phyloP scores from a whole-genome alignment of 1,284 basidiomycete species.

The Ustilago nuda region DNA sequence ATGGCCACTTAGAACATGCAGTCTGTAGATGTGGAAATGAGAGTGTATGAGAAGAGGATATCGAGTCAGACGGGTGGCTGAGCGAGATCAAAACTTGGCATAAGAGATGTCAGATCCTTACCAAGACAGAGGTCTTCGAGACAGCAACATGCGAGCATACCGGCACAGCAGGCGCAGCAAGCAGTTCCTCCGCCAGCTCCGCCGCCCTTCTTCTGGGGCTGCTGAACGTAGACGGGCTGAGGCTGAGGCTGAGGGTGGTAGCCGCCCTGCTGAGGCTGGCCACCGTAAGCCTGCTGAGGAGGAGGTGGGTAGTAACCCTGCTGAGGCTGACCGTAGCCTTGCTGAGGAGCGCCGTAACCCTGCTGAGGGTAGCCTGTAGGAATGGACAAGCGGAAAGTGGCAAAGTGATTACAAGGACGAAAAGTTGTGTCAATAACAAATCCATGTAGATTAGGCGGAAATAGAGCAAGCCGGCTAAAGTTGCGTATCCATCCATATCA shows the following conservation, averaged over 20 bases:
- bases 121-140: conserved; percentile 58
- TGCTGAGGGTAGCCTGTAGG: conserved; percentile 46
- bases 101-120: conserved; percentile 2
- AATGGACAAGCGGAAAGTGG: not conserved
- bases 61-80: not conserved
- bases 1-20: conserved; percentile 43
- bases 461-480: not conserved
- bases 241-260: conserved; percentile 56
- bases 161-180: conserved; percentile 57
- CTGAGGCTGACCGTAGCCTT: conserved; percentile 42
- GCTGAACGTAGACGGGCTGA: conserved; percentile 58
- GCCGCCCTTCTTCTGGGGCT: conserved; percentile 44
- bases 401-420: not conserved
- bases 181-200: conserved; percentile 28
- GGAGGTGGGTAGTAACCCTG: conserved; percentile 56
- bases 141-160: conserved; percentile 59
- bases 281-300: conserved; percentile 58
- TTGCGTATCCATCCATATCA: not conserved
- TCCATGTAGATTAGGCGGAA: not conserved
- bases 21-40: conserved; percentile 14
- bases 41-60: not conserved
- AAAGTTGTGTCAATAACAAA: not conserved
- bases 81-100: not conserved
- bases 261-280: conserved; percentile 49
- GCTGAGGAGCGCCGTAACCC: conserved; percentile 1